These are phyloP conservation scores for Globisporangium ultimum DNA, from an alignment of 352 stramenopile genomes.

Conservation along the genomic window DNA sequence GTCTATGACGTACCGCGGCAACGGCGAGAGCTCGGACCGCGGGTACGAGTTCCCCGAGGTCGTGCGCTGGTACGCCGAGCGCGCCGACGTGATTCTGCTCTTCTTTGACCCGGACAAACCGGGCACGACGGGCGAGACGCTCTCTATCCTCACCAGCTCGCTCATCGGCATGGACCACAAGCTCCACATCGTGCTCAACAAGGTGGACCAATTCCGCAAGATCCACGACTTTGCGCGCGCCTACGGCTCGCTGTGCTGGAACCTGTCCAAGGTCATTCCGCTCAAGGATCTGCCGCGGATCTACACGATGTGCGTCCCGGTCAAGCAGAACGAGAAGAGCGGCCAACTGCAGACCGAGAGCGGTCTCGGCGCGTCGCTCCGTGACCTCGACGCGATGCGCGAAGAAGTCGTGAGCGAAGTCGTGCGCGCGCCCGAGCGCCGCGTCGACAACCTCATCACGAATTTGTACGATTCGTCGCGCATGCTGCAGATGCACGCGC, in stretches of 20 bases:
- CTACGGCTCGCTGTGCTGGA: conserved; percentile 99
- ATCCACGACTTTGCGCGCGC: conserved; percentile 99
- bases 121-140: conserved; percentile 98
- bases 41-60: conserved; percentile 98
- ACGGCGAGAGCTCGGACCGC: conserved; percentile 63
- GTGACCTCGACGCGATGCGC: conserved; percentile 94
- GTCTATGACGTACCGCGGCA: conserved; percentile 36
- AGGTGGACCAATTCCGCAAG: conserved; percentile 97
- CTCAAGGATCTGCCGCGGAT: conserved; percentile 99
- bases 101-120: conserved; percentile 99
- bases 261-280: conserved; percentile 97
- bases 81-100: conserved; percentile 98
- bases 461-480: conserved; percentile 92
- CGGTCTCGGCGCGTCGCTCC: conserved; percentile 74
- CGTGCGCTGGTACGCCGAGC: conserved; percentile 97
- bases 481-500: conserved; percentile 95
- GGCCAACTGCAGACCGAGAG: conserved; percentile 47
- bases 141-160: conserved; percentile 96
- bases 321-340: conserved; percentile 46
- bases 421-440: conserved; percentile 95
- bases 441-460: conserved; percentile 99
- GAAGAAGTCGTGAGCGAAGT: conserved; percentile 98
- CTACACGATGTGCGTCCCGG: conserved; percentile 99
- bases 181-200: conserved; percentile 99
- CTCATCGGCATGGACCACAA: conserved; percentile 99